Base-by-base conservation (phyloP, 805 yeast species). In the Kodamaea laetipori region DNA sequence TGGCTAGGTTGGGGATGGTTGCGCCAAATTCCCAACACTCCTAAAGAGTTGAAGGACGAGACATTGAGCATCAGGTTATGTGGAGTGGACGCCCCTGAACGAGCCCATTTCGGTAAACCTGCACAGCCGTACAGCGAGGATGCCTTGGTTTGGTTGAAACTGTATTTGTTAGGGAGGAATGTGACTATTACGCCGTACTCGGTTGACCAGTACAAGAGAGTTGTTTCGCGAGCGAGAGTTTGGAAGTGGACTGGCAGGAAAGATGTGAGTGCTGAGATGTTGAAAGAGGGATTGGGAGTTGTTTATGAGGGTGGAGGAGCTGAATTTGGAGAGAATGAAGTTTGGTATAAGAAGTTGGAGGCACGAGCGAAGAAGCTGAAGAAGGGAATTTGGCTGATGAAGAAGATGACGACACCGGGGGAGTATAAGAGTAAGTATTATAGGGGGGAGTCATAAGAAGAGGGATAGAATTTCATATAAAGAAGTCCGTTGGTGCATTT, bases 21-120 rank as follows among this genome's bases (percentile, higher is more conserved):
- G 17, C 68, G 99, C 25, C 52, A 61, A 9, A 70, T 80, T 0
- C 98, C 98, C 0, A 62, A 66, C 8, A 57, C 63, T 44, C 54
- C 76, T 66, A 37, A 74, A 62, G 44, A 57, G 55, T 60, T 80
- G 28, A 78, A 80, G 49, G 78, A 78, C 47, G 72, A 82, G 50
- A 94, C 99, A 0, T 68, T 94, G 27, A 82, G 84, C 62, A 78
- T 94, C 4, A 73, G 99, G 37, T 67, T 94, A 15, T 86, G 94
- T 63, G 99, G 97, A 0, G 84, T 92, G 11, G 99, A 94, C 72
- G 99, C 99, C 0, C 99, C 99, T 1, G 99, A 94, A 58, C 71
- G 95, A 33, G 78, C 95, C 1, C 97, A 94, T 68, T 94, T 88
- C 63, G 99, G 99, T 1, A 85, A 86, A 47, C 90, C 95, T 0